phyloP scores from a whole-genome alignment of 1,284 basidiomycete genomes.

The Ustilago tritici region DNA sequence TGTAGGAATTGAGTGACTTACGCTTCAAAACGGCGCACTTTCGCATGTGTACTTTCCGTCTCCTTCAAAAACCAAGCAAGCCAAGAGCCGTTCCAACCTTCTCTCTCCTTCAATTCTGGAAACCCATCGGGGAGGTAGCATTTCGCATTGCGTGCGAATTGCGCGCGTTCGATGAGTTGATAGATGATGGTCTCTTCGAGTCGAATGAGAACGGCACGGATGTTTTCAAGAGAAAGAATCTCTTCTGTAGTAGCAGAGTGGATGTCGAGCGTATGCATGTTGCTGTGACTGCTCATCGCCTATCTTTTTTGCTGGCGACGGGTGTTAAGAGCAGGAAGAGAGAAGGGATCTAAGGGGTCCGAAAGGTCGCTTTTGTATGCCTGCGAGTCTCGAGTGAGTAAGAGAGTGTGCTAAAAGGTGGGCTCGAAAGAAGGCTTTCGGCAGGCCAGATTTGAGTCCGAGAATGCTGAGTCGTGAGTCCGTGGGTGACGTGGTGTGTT shows the following conservation, averaged over 20 bases:
- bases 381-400: neutral
- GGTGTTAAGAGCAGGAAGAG: neutral
- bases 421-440: neutral
- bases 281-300: conserved; percentile 50
- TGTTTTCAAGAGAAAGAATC: conserved; percentile 83
- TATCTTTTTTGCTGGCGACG: conserved; percentile 1
- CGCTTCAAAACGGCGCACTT: conserved; percentile 49
- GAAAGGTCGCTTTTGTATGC: neutral
- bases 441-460: neutral
- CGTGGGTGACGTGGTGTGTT: neutral
- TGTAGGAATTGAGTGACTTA: conserved; percentile 16
- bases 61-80: conserved; percentile 97
- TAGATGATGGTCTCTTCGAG: conserved; percentile 99
- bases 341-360: neutral
- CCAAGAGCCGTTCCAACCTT: conserved; percentile 86
- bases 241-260: conserved; percentile 52
- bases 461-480: neutral
- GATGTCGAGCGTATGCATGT: conserved; percentile 59
- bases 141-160: conserved; percentile 92
- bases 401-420: neutral
- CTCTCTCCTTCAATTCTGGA: conserved; percentile 75
- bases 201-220: conserved; percentile 85
- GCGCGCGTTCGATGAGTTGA: conserved; percentile 89
- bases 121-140: conserved; percentile 88
- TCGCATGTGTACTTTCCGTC: conserved; percentile 87